Conservation (phyloP, 2,329 filamentous ascomycete species). For the Colletotrichum sp. region DNA sequence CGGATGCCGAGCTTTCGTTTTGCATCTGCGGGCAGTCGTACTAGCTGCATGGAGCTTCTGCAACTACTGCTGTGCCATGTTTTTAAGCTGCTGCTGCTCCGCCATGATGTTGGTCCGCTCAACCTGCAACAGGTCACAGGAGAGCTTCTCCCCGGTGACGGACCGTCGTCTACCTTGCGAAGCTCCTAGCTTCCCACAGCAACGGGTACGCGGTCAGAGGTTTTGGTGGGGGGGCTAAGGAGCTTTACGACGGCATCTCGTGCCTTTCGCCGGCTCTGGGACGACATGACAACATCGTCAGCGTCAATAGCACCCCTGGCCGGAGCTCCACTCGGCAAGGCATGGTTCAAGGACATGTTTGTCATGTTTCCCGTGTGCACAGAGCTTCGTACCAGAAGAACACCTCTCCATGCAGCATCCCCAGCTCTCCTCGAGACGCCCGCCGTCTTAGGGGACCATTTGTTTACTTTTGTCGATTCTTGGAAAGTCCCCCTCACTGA, state of each 20-base stretch:
- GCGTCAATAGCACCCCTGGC: neutral
- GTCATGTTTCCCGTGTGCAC: slow-evolving; percentile 12
- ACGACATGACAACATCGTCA: slow-evolving; percentile 10
- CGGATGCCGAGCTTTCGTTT: slow-evolving; percentile 11
- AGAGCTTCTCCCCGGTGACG: neutral
- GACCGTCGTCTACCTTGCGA: neutral
- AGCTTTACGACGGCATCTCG: neutral
- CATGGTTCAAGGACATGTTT: slow-evolving; percentile 12
- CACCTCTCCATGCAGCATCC: slow-evolving; percentile 14
- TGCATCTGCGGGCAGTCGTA: slow-evolving; percentile 6
- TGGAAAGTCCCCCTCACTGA: neutral
- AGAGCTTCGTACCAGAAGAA: slow-evolving; percentile 3
- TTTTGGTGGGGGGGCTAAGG: neutral
- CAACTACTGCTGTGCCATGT: slow-evolving; percentile 12
- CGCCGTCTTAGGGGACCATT: slow-evolving; percentile 13
- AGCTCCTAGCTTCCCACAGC: slow-evolving; percentile 2
- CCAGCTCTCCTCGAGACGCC: slow-evolving; percentile 10
- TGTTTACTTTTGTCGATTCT: slow-evolving; percentile 20
- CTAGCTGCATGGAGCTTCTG: slow-evolving; percentile 6
- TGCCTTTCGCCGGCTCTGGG: neutral
- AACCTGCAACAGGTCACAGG: neutral
- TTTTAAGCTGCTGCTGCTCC: slow-evolving; percentile 7
- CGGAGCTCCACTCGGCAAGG: neutral
- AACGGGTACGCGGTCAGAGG: neutral
- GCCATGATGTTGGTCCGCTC: neutral